A percentile compares a stretch with the other conserved stretches of the same genome.
Evolutionary conservation across 78 protist species (phyloP).

Genomic region (Chrysochromulina parva): DNA sequence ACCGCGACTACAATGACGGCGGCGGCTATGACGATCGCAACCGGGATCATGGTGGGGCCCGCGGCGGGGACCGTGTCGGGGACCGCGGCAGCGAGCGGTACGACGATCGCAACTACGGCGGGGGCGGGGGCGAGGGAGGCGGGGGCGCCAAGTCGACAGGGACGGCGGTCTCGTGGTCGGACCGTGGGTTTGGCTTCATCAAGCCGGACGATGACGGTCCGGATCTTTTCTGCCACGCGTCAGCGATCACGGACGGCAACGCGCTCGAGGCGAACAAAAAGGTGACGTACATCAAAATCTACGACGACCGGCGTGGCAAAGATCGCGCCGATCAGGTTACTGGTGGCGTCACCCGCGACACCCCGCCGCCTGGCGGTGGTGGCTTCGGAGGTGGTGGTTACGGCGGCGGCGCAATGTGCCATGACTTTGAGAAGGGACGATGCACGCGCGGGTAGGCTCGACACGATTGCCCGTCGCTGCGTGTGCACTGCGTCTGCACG

Average conservation of each 20-base stretch:
- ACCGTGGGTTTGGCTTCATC: constrained; percentile 18
- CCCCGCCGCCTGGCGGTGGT: too few species aligned
- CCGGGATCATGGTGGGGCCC: too few species aligned
- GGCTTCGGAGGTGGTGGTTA: too few species aligned
- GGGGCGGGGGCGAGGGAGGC: background rate
- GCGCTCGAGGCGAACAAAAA: background rate
- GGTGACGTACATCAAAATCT: background rate
- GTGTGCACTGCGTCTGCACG: too few species aligned
- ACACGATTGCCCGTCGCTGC: too few species aligned
- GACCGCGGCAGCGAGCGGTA: background rate
- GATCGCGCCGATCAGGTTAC: background rate
- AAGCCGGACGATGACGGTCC: background rate
- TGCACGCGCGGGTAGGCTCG: too few species aligned
- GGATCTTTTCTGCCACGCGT: constrained; percentile 10
- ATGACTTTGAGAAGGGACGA: too few species aligned
- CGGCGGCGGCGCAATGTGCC: too few species aligned
- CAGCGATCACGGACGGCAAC: background rate
- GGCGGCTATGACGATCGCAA: background rate
- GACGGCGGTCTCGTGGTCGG: background rate
- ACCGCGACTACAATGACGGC: background rate
- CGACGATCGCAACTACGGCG: background rate
- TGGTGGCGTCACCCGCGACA: background rate
- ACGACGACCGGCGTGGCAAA: background rate
- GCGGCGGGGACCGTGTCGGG: background rate
- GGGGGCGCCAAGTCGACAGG: background rate